Evolutionary conservation across 2,329 filamentous ascomycete genomes (phyloP), one percentile per base, ranked within the genome.

Genomic region (Dactylellina cionopaga): DNA sequence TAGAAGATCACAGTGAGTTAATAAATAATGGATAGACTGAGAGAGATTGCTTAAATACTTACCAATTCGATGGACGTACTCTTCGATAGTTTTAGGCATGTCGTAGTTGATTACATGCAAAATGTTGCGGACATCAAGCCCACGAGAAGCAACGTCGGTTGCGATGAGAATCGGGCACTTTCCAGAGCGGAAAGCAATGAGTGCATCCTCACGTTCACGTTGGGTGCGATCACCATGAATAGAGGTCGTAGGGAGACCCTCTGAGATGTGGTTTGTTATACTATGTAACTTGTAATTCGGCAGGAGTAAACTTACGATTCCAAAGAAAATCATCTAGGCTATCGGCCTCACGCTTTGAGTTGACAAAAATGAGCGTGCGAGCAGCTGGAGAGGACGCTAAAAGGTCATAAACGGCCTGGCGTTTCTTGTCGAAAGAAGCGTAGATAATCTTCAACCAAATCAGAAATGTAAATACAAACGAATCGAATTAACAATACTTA

Each of bases 41-140:
- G n/a, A n/a, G n/a, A n/a, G n/a, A n/a, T n/a, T n/a, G n/a, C n/a
- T n/a, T n/a, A n/a, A 31, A n/a, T 2, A 78, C 84, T 81, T 87
- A 92, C 90, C 95, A 79, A 98, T 98, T 10, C 95, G 92, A 79
- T 99, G 95, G 24, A 90, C 88, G 77, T 98, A 99, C 79, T 98
- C 95, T 51, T 91, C 88, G 63, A 97, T 96, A 1, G 93, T 94
- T n/a, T 92, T 92, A 76, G 94, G 85, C 1, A 98, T 83, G 73
- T 98, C 93, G 76, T 89, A 98, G 81, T 99, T 98, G 84, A 99
- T 89, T 71, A 99, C 90, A 75, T 96, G 92, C 83, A 89, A 88
- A 4, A 98, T 89, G 75, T 95, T 92, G 66, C 87, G 87, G 33
- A 97, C 89, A 76, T 98, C 93, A 31, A 97, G 88, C 5, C 95